Evolutionary conservation across 2,329 filamentous ascomycete species (phyloP).

Genomic region (Penicillium hordei): DNA sequence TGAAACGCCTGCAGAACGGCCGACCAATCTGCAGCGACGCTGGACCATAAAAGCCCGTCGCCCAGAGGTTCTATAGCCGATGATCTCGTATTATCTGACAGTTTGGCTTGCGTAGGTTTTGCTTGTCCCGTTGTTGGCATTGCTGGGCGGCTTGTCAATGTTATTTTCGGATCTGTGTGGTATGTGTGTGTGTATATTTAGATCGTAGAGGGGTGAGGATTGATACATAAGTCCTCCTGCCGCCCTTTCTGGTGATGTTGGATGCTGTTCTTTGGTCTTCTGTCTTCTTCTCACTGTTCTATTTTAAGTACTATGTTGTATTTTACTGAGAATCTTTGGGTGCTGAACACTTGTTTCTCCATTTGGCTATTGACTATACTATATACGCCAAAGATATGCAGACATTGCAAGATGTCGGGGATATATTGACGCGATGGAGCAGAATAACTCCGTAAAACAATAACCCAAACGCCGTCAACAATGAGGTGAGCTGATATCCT

Average conservation of each 20-base stretch:
- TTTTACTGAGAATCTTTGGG: not conserved
- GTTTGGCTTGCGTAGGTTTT: not conserved
- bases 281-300: not conserved
- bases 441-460: not conserved
- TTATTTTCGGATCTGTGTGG: constrained; percentile 4
- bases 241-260: too few species aligned
- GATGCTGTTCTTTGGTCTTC: too few species aligned
- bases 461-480: constrained; percentile 5
- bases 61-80: not conserved
- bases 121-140: not conserved
- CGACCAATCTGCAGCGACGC: constrained; percentile 12
- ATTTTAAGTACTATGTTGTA: not conserved
- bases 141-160: not conserved
- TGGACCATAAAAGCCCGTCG: not conserved
- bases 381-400: constrained; percentile 3
- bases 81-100: constrained; percentile 6
- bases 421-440: constrained; percentile 2
- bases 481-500: constrained; percentile 5
- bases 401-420: constrained; percentile 8
- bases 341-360: not conserved
- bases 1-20: constrained; percentile 14
- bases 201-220: not conserved
- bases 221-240: not conserved
- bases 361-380: constrained; percentile 1
- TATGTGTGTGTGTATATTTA: not conserved